Evolutionary conservation across 1,139 yeast genomes (phyloP).

Genomic region (Hyphopichia burtonii): DNA sequence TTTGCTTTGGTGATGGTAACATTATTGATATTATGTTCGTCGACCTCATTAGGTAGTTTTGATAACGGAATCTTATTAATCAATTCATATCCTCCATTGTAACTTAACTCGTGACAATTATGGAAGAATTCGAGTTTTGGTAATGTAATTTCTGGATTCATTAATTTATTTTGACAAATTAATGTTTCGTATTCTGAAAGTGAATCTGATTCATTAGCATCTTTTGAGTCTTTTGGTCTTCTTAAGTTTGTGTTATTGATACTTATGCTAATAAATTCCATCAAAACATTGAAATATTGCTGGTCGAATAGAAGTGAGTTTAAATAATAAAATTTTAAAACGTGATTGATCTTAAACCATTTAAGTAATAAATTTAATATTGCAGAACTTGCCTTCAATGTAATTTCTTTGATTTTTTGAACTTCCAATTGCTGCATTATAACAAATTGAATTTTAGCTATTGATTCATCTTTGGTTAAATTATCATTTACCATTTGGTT

Average conservation of each 20-base stretch:
- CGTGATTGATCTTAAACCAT: slow-evolving; percentile 81
- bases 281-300: slow-evolving; percentile 48
- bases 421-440: slow-evolving; percentile 52
- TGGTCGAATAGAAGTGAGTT: slow-evolving; percentile 74
- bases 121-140: slow-evolving; percentile 46
- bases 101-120: slow-evolving; percentile 24
- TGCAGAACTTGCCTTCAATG: slow-evolving; percentile 61
- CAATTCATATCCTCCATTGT: slow-evolving; percentile 16
- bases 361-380: slow-evolving; percentile 52
- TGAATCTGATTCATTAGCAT: slow-evolving; percentile 15
- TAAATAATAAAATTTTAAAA: slow-evolving; percentile 75
- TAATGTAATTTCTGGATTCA: slow-evolving; percentile 46
- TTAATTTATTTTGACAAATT: slow-evolving; percentile 36
- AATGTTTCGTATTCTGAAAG: slow-evolving; percentile 38
- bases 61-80: slow-evolving; percentile 30
- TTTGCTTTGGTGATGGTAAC: slow-evolving; percentile 36
- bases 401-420: slow-evolving; percentile 59
- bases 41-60: slow-evolving; percentile 26
- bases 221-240: slow-evolving; percentile 8
- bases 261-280: slow-evolving; percentile 39
- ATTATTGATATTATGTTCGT: slow-evolving; percentile 26
- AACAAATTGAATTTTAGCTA: slow-evolving; percentile 22
- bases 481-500: slow-evolving; percentile 10
- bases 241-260: slow-evolving; percentile 39
- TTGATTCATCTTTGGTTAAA: slow-evolving; percentile 14